A percentile compares a stretch with the other conserved stretches of the same genome.
phyloP scores from a whole-genome alignment of 1,284 basidiomycete genomes.

The Takashimella koratensis region DNA sequence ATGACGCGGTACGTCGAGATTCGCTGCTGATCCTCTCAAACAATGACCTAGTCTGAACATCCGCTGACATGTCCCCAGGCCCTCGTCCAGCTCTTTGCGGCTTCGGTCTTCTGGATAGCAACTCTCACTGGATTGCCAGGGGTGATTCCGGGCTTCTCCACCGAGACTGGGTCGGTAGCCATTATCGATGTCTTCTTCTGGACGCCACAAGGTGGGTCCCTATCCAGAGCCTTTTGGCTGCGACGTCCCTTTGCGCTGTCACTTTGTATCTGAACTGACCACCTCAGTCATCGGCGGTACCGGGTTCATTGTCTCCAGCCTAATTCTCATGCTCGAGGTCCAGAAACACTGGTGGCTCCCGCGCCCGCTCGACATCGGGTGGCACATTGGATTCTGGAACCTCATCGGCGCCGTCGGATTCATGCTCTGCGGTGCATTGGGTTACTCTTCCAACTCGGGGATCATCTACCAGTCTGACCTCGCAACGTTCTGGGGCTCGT shows the following conservation, averaged over 20 bases:
- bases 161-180: conserved; percentile 31
- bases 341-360: conserved; percentile 57
- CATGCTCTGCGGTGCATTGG: conserved; percentile 57
- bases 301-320: conserved; percentile 58
- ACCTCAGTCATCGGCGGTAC: conserved; percentile 57
- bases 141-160: conserved; percentile 52
- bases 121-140: conserved; percentile 57
- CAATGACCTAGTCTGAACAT: neutral
- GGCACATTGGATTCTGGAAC: conserved; percentile 52
- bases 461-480: conserved; percentile 56
- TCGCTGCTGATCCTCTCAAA: neutral
- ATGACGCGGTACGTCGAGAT: conserved; percentile 47
- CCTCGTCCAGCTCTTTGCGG: conserved; percentile 55
- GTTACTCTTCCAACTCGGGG: conserved; percentile 50
- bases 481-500: conserved; percentile 60
- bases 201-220: conserved; percentile 49
- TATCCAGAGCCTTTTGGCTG: neutral
- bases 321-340: conserved; percentile 57
- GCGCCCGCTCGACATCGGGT: conserved; percentile 51
- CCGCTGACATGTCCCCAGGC: conserved; percentile 27
- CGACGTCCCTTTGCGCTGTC: too few species aligned
- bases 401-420: conserved; percentile 55
- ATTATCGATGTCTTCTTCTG: conserved; percentile 52
- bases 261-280: neutral
- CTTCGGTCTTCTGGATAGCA: conserved; percentile 59